phyloP scores from a whole-genome alignment of 73 alveolate species.

The Durusdinium trenchii region DNA sequence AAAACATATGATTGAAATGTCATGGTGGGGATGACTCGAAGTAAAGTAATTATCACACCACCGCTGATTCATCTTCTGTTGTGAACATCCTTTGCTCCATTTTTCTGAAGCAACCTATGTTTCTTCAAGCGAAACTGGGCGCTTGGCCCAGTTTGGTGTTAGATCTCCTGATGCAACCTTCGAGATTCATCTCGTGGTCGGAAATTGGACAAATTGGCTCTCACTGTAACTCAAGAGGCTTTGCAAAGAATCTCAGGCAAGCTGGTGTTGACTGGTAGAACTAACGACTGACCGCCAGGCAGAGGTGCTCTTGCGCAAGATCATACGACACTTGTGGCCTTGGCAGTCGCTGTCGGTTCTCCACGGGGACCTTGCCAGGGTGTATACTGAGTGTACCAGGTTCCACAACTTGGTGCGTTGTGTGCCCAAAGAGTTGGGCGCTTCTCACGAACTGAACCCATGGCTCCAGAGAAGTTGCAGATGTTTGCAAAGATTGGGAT shows the following conservation, averaged over 20 bases:
- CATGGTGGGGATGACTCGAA: no score
- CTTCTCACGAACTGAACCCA: background rate
- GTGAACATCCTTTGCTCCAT: no score
- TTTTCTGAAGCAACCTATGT: background rate
- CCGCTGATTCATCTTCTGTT: no score
- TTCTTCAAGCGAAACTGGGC: background rate
- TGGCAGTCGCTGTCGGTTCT: background rate
- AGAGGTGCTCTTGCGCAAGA: slow-evolving; percentile 37
- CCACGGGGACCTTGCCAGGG: background rate
- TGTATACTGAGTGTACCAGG: background rate
- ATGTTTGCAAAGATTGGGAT: background rate
- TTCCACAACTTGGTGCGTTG: background rate
- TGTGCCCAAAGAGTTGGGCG: background rate
- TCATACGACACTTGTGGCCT: slow-evolving; percentile 50
- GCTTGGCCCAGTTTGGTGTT: background rate
- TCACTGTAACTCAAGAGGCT: no score
- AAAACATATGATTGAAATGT: no score
- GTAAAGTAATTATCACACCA: no score
- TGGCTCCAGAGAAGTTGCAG: background rate
- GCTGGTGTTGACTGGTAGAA: background rate
- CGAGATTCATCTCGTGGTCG: background rate
- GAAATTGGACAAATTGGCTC: background rate
- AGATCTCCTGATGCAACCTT: background rate
- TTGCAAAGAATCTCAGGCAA: background rate
- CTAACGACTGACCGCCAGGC: no score